phyloP scores from a whole-genome alignment of 495 filamentous ascomycete species.

The Aspergillus baeticus region DNA sequence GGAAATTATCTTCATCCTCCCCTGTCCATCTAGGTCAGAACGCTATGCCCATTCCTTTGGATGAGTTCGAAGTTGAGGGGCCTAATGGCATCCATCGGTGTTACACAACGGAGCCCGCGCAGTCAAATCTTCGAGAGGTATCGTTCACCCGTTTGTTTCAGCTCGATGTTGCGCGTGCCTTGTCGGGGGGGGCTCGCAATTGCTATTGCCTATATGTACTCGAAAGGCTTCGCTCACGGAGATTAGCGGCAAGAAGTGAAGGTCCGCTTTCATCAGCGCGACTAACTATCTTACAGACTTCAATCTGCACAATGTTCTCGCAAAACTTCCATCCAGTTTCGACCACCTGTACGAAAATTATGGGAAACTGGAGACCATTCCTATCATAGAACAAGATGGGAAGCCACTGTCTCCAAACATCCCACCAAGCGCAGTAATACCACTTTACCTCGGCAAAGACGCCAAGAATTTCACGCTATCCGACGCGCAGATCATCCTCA shows the following conservation, averaged over 20 bases:
- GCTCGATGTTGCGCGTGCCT: slow-evolving; percentile 30
- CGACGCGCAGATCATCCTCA: slow-evolving; percentile 27
- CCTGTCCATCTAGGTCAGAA: slow-evolving; percentile 14
- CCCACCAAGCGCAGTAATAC: neutral
- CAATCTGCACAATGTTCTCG: slow-evolving; percentile 36
- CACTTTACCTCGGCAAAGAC: slow-evolving; percentile 24
- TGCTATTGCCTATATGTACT: slow-evolving; percentile 35
- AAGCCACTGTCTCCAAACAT: neutral
- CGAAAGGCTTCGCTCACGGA: slow-evolving; percentile 34
- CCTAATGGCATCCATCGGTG: slow-evolving; percentile 33
- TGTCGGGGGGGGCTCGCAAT: slow-evolving; percentile 22
- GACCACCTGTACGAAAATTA: slow-evolving; percentile 31
- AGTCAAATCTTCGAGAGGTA: slow-evolving; percentile 28
- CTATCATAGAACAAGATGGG: slow-evolving; percentile 16
- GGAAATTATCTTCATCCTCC: slow-evolving; percentile 6
- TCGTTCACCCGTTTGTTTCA: slow-evolving; percentile 28
- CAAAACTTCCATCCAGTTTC: slow-evolving; percentile 35
- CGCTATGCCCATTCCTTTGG: slow-evolving; percentile 15
- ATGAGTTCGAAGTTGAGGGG: slow-evolving; percentile 31
- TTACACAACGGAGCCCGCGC: slow-evolving; percentile 24
- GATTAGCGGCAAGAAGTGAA: slow-evolving; percentile 19
- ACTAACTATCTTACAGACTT: slow-evolving; percentile 23
- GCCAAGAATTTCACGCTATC: slow-evolving; percentile 26
- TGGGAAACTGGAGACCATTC: slow-evolving; percentile 21
- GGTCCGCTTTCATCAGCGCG: neutral